Evolutionary conservation across 2,329 filamentous ascomycete species (phyloP), one percentile per base, ranked within the genome.

Genomic region (Ophiostoma angusticollis): DNA sequence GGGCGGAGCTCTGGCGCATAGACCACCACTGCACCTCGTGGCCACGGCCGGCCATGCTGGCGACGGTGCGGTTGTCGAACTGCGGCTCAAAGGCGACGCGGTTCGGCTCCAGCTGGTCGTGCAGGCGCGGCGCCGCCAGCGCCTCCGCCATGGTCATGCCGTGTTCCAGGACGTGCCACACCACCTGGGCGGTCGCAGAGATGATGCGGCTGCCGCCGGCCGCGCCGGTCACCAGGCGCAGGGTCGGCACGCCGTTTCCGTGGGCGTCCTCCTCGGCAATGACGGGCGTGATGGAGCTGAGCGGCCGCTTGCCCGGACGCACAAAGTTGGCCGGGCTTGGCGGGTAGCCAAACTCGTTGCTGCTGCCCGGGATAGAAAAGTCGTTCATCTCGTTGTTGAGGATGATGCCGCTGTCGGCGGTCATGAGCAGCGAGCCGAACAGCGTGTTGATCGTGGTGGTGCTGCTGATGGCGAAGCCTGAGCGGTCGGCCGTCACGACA

Each of bases 381-480:
- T 93, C 85, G 63, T 78, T 71, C 68, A 74, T 74, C 58, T 80
- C 70, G 56, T 77, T 67, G 58, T 78, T 80, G 58, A 93, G 74
- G 40, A 93, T 84, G 42, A 94, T 70, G 14, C 87, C 87, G 0
- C 85, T 87, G 49, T 80, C 71, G 0, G 85, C 84, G 1, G 89
- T 80, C 59, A 93, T 75, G 46, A 93, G 58, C 16, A 76, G 68
- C 21, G 78, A 80, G 32, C 89, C 89, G 50, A 93, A 96, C 3
- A 91, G 67, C 5, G 91, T 67, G 58, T 95, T 95, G 41, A 95
- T 66, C 0, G 89, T 95, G 1, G 85, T 91, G 0, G 87, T 95
- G 11, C 86, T 67, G 1, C 82, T 80, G 25, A 93, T 71, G 2
- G 85, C 77, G 56, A 94, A 66, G 6, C 87, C 87, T 0, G 70